Conservation (phyloP, 1,139 yeast species). For the Yarrowia galli region DNA sequence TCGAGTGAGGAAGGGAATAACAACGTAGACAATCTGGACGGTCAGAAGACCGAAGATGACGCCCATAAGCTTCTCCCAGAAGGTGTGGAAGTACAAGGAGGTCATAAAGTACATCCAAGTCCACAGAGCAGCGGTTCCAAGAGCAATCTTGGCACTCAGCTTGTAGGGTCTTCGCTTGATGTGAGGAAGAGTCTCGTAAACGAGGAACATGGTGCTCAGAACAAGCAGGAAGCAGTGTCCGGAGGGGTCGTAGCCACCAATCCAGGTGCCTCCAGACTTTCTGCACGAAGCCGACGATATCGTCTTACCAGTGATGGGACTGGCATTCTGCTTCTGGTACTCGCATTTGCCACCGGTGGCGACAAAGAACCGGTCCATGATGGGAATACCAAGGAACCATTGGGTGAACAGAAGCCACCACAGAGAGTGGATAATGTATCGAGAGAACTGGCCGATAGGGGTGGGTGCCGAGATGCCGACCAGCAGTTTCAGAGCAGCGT, state of each 20-base stretch:
- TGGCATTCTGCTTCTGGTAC: slow-evolving; percentile 25
- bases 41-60: slow-evolving; percentile 28
- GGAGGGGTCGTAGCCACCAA: slow-evolving; percentile 94
- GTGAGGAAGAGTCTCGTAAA: slow-evolving; percentile 66
- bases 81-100: slow-evolving; percentile 81
- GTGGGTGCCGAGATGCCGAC: slow-evolving; percentile 33
- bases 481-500: slow-evolving; percentile 31
- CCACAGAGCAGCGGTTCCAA: slow-evolving; percentile 66
- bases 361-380: slow-evolving; percentile 86
- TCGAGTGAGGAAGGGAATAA: slow-evolving; percentile 15
- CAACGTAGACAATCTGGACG: slow-evolving; percentile 28
- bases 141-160: slow-evolving; percentile 50
- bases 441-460: slow-evolving; percentile 41
- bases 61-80: slow-evolving; percentile 75
- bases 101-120: slow-evolving; percentile 90
- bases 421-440: slow-evolving; percentile 62
- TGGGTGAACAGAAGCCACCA: slow-evolving; percentile 90
- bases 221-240: slow-evolving; percentile 89
- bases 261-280: slow-evolving; percentile 72
- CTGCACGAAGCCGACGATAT: slow-evolving; percentile 63
- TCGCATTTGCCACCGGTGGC: slow-evolving; percentile 84
- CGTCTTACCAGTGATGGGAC: slow-evolving; percentile 39
- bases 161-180: slow-evolving; percentile 40
- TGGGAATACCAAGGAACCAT: slow-evolving; percentile 86
- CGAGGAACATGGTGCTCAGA: slow-evolving; percentile 71